These are phyloP conservation scores for Saccharomycopsis amapae DNA, from an alignment of 805 yeast genomes.

Conservation along the genomic window DNA sequence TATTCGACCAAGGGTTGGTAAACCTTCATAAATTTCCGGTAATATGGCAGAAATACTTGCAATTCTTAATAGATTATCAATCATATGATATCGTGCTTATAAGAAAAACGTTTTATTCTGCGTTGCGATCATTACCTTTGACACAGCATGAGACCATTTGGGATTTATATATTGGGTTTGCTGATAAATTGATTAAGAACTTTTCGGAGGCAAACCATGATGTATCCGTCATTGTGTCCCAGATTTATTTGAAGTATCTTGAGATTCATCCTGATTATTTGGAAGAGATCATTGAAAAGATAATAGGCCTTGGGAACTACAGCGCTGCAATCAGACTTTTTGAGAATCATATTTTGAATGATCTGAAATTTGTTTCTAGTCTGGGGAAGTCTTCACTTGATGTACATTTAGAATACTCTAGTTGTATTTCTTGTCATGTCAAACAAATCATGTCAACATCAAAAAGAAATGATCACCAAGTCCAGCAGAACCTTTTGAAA, in stretches of 20 bases:
- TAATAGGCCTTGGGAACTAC: conserved; percentile 30
- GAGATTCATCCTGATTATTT: conserved; percentile 22
- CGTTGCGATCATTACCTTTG: conserved; percentile 42
- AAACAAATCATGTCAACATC: conserved; percentile 14
- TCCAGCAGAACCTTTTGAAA: conserved; percentile 22
- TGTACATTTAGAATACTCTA: conserved; percentile 41
- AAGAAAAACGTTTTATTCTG: conserved; percentile 41
- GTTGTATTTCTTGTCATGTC: conserved; percentile 31
- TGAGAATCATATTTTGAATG: conserved; percentile 28
- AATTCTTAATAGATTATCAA: conserved; percentile 32
- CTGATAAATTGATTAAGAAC: conserved; percentile 36
- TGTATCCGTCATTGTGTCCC: neutral
- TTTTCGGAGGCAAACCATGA: conserved; percentile 26
- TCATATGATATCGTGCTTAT: conserved; percentile 31
- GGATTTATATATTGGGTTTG: conserved; percentile 45
- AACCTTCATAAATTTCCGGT: conserved; percentile 38
- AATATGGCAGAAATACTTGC: conserved; percentile 47
- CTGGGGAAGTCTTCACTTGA: conserved; percentile 40
- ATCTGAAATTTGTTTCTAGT: conserved; percentile 31
- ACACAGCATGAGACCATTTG: conserved; percentile 52
- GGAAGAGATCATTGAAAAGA: conserved; percentile 30
- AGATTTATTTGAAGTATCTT: conserved; percentile 8
- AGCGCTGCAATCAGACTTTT: conserved; percentile 30
- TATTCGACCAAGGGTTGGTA: conserved; percentile 43
- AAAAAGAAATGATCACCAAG: conserved; percentile 9